Evolutionary conservation across 2,329 filamentous ascomycete genomes (phyloP).

Genomic region (Aspergillus sp.): DNA sequence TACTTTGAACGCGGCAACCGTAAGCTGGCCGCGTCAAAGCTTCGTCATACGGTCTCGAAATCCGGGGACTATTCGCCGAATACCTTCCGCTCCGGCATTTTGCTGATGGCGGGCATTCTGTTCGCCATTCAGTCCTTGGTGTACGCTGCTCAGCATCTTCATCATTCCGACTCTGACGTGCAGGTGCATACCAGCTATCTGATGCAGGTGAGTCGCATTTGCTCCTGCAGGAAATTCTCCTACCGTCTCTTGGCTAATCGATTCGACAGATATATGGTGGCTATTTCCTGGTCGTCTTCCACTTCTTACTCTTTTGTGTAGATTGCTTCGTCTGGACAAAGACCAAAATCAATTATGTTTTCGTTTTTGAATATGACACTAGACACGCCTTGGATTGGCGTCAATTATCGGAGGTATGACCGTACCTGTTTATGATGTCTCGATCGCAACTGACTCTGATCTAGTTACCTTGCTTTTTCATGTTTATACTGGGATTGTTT

Average conservation of each 20-base stretch:
- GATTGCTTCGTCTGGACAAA: constrained; percentile 80
- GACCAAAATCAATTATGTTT: constrained; percentile 90
- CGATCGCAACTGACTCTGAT: constrained; percentile 15
- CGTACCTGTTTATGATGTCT: neutral
- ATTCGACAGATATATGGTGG: constrained; percentile 76
- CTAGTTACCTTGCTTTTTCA: constrained; percentile 77
- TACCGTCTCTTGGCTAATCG: constrained; percentile 11
- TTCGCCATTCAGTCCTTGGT: constrained; percentile 67
- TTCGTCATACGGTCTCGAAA: constrained; percentile 68
- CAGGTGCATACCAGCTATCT: constrained; percentile 64
- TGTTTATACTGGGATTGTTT: constrained; percentile 71
- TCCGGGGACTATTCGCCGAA: constrained; percentile 58
- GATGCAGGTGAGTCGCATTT: constrained; percentile 54
- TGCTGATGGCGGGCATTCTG: constrained; percentile 67
- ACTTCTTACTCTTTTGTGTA: constrained; percentile 81
- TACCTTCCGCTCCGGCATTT: constrained; percentile 62
- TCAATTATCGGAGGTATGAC: constrained; percentile 68
- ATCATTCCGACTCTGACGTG: constrained; percentile 50
- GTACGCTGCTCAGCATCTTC: constrained; percentile 56
- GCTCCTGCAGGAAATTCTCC: neutral
- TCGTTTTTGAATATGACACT: constrained; percentile 94
- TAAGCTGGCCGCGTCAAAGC: constrained; percentile 84
- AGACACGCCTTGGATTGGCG: constrained; percentile 86
- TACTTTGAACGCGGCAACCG: constrained; percentile 94
- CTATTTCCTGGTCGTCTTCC: constrained; percentile 78